These are phyloP conservation scores for Trypanosoma grayi DNA, from an alignment of 208 protist species.

Conservation along the genomic window DNA sequence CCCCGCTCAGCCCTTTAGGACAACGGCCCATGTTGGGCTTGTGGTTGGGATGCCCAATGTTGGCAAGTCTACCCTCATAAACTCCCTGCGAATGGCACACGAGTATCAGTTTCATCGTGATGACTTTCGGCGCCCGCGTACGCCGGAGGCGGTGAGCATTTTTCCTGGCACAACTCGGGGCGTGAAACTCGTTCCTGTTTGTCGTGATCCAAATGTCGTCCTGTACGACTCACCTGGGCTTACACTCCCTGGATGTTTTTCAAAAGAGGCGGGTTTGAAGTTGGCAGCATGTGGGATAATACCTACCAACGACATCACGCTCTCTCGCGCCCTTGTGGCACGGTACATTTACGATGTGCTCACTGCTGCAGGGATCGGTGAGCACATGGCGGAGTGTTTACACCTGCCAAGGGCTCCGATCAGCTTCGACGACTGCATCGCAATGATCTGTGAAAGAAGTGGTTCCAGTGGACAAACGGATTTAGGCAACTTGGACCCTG, in stretches of 20 bases:
- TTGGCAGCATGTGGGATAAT: slow-evolving; percentile 84
- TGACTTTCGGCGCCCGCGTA: slow-evolving; percentile 74
- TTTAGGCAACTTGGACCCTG: slow-evolving; percentile 74
- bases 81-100: slow-evolving; percentile 87
- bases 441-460: slow-evolving; percentile 87
- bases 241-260: slow-evolving; percentile 83
- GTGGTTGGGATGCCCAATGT: slow-evolving; percentile 95
- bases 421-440: slow-evolving; percentile 89
- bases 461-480: slow-evolving; percentile 79
- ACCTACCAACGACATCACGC: slow-evolving; percentile 79
- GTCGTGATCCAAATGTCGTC: slow-evolving; percentile 76
- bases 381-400: slow-evolving; percentile 87
- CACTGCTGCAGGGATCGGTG: slow-evolving; percentile 41
- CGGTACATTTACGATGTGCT: slow-evolving; percentile 87
- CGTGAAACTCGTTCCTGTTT: slow-evolving; percentile 81
- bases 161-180: slow-evolving; percentile 75
- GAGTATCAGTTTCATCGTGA: slow-evolving; percentile 90
- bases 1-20: slow-evolving; percentile 57
- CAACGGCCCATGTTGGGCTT: slow-evolving; percentile 75
- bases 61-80: slow-evolving; percentile 95
- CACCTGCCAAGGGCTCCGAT: slow-evolving; percentile 78
- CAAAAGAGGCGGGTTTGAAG: slow-evolving; percentile 84
- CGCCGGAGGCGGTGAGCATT: slow-evolving; percentile 77
- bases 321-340: slow-evolving; percentile 60
- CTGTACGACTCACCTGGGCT: slow-evolving; percentile 89